These are phyloP conservation scores for Geotrichum fermentans DNA, from an alignment of 1,139 yeast genomes.

Conservation along the genomic window DNA sequence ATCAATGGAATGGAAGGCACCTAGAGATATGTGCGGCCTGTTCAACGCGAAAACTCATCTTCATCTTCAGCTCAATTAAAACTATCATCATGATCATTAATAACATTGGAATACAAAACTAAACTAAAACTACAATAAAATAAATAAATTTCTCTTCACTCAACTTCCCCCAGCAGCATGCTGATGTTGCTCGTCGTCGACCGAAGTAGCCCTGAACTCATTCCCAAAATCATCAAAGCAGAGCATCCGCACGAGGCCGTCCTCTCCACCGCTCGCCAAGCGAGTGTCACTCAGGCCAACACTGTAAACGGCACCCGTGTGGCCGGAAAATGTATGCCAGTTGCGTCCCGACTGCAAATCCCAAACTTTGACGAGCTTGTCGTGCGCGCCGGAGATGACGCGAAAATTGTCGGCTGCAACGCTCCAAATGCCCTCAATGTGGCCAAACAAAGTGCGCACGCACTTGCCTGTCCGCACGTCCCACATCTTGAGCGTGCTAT, in stretches of 20 bases:
- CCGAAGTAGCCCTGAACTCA: not conserved
- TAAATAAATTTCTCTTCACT: too few relatives aligned
- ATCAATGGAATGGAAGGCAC: too few relatives aligned
- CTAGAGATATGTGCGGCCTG: too few relatives aligned
- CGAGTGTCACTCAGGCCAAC: constrained; percentile 87
- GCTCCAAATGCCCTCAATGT: constrained; percentile 96
- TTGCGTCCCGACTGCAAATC: constrained; percentile 91
- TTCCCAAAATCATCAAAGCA: constrained; percentile 49
- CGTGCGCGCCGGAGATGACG: constrained; percentile 91
- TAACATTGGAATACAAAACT: too few relatives aligned
- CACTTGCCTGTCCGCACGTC: constrained; percentile 82
- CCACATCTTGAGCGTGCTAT: constrained; percentile 95
- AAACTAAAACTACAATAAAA: too few relatives aligned
- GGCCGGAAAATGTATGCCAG: constrained; percentile 83
- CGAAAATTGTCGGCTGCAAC: constrained; percentile 93
- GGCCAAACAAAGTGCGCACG: constrained; percentile 91
- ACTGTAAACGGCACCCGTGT: constrained; percentile 71
- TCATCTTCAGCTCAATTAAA: too few relatives aligned
- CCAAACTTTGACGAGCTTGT: constrained; percentile 87
- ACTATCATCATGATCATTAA: too few relatives aligned
- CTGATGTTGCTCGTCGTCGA: too few relatives aligned
- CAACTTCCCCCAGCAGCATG: too few relatives aligned
- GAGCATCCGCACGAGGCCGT: constrained; percentile 77
- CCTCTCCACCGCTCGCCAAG: constrained; percentile 85
- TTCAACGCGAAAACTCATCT: too few relatives aligned